Conservation (phyloP, 2,329 filamentous ascomycete species). For the Allantophomopsis cytisporea region DNA sequence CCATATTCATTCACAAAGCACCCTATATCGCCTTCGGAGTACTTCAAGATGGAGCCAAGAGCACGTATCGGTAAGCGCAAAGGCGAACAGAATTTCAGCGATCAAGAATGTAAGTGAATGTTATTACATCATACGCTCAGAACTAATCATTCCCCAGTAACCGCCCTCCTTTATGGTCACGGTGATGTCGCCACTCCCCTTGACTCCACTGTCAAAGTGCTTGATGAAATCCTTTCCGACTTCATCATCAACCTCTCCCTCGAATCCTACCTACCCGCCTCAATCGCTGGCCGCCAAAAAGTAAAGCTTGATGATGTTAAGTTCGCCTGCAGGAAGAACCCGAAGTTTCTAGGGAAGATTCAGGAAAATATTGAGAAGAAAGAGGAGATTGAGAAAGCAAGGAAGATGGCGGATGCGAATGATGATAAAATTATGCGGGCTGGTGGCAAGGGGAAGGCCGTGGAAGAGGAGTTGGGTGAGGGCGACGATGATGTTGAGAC, state of each 20-base stretch:
- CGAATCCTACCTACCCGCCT: conserved; percentile 72
- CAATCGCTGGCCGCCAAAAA: conserved; percentile 82
- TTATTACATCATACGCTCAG: background rate
- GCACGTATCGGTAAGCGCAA: conserved; percentile 69
- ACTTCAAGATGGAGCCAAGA: conserved; percentile 52
- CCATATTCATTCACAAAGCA: too few species aligned
- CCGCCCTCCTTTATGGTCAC: conserved; percentile 64
- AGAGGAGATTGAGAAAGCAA: conserved; percentile 68
- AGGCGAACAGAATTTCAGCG: conserved; percentile 68
- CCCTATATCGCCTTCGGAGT: background rate
- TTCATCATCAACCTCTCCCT: conserved; percentile 92
- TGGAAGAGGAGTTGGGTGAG: conserved; percentile 34
- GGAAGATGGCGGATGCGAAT: conserved; percentile 61
- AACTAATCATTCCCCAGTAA: conserved; percentile 33
- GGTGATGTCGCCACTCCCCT: conserved; percentile 70
- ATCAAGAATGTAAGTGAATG: conserved; percentile 49
- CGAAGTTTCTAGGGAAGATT: conserved; percentile 75
- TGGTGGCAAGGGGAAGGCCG: conserved; percentile 21
- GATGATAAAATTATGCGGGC: conserved; percentile 48
- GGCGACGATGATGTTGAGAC: conserved; percentile 32
- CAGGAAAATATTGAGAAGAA: conserved; percentile 84
- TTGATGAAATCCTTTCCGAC: conserved; percentile 93
- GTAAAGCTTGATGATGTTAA: conserved; percentile 98
- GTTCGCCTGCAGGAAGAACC: conserved; percentile 79
- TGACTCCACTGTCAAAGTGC: conserved; percentile 68